Conservation (phyloP, 2,329 filamentous ascomycete species). For the Phoma herbarum region DNA sequence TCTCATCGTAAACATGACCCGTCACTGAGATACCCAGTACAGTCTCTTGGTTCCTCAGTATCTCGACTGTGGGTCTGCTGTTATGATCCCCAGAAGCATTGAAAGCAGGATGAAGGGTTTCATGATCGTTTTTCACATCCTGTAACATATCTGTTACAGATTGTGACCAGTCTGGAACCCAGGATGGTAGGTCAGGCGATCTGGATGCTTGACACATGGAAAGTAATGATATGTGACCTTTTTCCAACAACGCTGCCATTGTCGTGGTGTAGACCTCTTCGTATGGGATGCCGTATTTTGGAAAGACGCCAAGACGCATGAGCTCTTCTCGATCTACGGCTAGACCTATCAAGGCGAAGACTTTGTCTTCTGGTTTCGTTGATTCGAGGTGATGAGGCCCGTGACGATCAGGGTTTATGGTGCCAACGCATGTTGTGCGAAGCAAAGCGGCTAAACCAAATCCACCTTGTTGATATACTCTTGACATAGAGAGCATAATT, state of each 20-base stretch:
- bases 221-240: slow-evolving; percentile 25
- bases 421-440: slow-evolving; percentile 24
- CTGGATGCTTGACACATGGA: slow-evolving; percentile 19
- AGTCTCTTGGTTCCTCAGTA: background rate
- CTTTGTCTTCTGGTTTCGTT: slow-evolving; percentile 27
- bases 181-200: slow-evolving; percentile 14
- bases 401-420: slow-evolving; percentile 4
- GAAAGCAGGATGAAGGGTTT: slow-evolving; percentile 20
- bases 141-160: slow-evolving; percentile 23
- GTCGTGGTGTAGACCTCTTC: slow-evolving; percentile 14
- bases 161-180: slow-evolving; percentile 26
- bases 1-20: background rate
- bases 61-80: background rate
- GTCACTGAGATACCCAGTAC: background rate
- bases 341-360: slow-evolving; percentile 28
- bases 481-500: slow-evolving; percentile 19
- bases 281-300: slow-evolving; percentile 20
- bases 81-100: slow-evolving; percentile 4
- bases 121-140: slow-evolving; percentile 20
- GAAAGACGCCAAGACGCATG: slow-evolving; percentile 10
- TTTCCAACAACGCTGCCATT: slow-evolving; percentile 22
- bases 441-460: slow-evolving; percentile 24
- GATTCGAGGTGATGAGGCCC: slow-evolving; percentile 21
- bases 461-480: slow-evolving; percentile 13
- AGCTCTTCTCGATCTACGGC: slow-evolving; percentile 26